Evolutionary conservation across 2,329 filamentous ascomycete species (phyloP).

Genomic region (Verticillium tricorpus): DNA sequence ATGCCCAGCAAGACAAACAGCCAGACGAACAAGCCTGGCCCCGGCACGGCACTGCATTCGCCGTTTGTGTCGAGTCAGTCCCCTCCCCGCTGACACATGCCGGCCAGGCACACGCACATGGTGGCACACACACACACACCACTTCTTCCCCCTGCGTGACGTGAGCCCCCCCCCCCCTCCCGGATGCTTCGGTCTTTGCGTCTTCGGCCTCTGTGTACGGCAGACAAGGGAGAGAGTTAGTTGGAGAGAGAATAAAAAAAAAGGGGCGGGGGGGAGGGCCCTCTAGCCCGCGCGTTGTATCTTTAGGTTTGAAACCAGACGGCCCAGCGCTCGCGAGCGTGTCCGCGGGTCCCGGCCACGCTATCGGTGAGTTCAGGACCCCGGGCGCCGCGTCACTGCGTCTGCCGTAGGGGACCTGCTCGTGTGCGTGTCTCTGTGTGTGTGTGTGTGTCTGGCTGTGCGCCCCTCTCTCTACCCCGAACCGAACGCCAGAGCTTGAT

Average conservation of each 20-base stretch:
- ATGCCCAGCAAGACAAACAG: too few species aligned
- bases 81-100: too few species aligned
- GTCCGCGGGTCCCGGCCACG: not conserved
- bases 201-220: not conserved
- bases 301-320: not conserved
- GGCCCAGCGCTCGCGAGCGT: not conserved
- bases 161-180: not conserved
- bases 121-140: too few species aligned
- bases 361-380: not conserved
- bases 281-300: not conserved
- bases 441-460: not conserved
- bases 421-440: not conserved
- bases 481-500: not conserved
- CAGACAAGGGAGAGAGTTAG: too few species aligned
- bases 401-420: not conserved
- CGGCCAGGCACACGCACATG: too few species aligned
- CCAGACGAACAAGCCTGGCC: too few species aligned
- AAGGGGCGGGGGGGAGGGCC: too few species aligned
- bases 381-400: not conserved
- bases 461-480: not conserved
- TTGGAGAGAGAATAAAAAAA: too few species aligned
- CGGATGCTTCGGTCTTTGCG: not conserved
- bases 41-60: too few species aligned
- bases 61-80: too few species aligned
- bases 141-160: not conserved